Evolutionary conservation across 208 protist species (phyloP).

Genomic region (Vickermania ingenoplastis): DNA sequence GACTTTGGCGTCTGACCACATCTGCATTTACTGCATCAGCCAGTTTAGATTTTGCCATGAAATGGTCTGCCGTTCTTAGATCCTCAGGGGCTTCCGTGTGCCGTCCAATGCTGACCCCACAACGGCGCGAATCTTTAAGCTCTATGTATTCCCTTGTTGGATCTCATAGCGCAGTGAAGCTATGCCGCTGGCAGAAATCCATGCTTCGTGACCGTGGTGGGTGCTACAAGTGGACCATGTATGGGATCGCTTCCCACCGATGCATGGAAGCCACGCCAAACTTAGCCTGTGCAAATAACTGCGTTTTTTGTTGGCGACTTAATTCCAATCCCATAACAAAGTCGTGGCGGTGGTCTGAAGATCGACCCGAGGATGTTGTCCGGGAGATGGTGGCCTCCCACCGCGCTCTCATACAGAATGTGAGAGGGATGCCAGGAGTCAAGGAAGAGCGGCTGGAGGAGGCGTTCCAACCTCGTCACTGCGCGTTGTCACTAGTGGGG

Average conservation of each 20-base stretch:
- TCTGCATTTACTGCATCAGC: too few relatives aligned
- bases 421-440: conserved; percentile 88
- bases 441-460: conserved; percentile 67
- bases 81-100: too few relatives aligned
- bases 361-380: conserved; percentile 81
- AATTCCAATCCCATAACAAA: conserved; percentile 91
- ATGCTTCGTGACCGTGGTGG: conserved; percentile 94
- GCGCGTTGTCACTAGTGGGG: conserved; percentile 92
- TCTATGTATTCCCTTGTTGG: conserved; percentile 89
- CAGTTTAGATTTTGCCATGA: too few relatives aligned
- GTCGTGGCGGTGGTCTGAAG: conserved; percentile 90
- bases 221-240: conserved; percentile 98
- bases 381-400: conserved; percentile 80
- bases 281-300: conserved; percentile 95
- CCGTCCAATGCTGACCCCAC: conserved; percentile 75
- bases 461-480: conserved; percentile 82
- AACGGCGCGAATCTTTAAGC: conserved; percentile 45
- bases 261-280: conserved; percentile 96
- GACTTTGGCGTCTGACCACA: background rate
- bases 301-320: conserved; percentile 92
- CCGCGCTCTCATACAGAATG: conserved; percentile 61
- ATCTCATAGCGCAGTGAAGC: conserved; percentile 94
- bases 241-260: conserved; percentile 91
- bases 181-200: conserved; percentile 96
- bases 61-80: too few relatives aligned